Conservation (phyloP, 768 basidiomycete genomes). For the Leccinum arenicola region DNA sequence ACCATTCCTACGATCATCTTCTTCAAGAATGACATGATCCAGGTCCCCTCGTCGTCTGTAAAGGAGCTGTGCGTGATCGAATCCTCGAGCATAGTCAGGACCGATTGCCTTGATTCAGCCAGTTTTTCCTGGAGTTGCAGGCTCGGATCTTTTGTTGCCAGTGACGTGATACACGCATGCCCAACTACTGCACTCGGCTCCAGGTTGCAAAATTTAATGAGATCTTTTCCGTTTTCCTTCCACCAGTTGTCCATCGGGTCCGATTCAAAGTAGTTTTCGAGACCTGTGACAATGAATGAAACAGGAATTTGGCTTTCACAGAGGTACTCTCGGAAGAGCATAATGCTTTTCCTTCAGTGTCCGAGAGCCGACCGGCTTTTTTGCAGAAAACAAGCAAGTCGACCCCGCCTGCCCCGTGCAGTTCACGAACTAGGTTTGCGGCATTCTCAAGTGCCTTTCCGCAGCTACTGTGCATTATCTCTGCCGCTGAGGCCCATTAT, state of each 20-base stretch:
- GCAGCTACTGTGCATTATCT: conserved; percentile 1
- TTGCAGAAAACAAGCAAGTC: conserved; percentile 39
- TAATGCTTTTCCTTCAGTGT: conserved; percentile 29
- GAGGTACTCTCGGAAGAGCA: conserved; percentile 36
- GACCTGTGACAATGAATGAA: conserved; percentile 36
- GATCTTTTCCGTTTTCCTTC: conserved; percentile 14
- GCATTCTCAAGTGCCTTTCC: conserved; percentile 23
- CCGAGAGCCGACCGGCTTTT: conserved; percentile 28
- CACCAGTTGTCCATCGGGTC: conserved; percentile 33
- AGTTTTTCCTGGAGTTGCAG: conserved; percentile 3
- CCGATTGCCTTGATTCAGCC: conserved; percentile 11
- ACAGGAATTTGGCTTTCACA: conserved; percentile 37
- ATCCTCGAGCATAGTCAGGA: conserved; percentile 21
- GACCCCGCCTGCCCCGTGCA: conserved; percentile 31
- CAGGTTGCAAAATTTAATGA: conserved; percentile 10
- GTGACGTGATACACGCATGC: conserved; percentile 32
- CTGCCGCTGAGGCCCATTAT: conserved; percentile 30
- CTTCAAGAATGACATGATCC: conserved; percentile 25
- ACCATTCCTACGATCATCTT: conserved; percentile 16
- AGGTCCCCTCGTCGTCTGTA: conserved; percentile 7
- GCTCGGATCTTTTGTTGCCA: background rate
- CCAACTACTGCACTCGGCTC: conserved; percentile 14
- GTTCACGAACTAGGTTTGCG: conserved; percentile 26
- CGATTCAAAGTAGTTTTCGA: conserved; percentile 23
- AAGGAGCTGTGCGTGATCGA: conserved; percentile 19